phyloP scores from a whole-genome alignment of 2,329 filamentous ascomycete genomes.

The Beauveria bassiana region DNA sequence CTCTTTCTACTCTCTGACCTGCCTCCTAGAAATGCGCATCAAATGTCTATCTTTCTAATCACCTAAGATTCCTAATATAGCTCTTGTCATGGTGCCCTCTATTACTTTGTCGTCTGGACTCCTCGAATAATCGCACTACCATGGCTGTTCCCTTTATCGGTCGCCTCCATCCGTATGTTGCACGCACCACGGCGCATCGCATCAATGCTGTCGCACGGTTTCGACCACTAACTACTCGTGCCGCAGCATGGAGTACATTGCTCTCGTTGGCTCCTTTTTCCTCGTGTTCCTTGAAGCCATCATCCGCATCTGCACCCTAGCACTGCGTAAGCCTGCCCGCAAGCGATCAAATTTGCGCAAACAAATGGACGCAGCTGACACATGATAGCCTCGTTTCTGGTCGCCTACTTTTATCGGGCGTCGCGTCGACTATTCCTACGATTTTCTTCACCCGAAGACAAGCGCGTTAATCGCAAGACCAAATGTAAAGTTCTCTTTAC shows the following conservation, averaged over 20 bases:
- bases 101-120: not conserved
- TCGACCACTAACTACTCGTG: slow-evolving; percentile 2
- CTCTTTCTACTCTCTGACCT: not conserved
- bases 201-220: slow-evolving; percentile 2
- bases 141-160: slow-evolving; percentile 49
- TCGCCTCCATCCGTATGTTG: slow-evolving; percentile 42
- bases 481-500: slow-evolving; percentile 37
- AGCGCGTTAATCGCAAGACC: slow-evolving; percentile 58
- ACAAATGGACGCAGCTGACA: slow-evolving; percentile 15
- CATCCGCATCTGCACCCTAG: slow-evolving; percentile 78
- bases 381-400: slow-evolving; percentile 62
- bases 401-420: slow-evolving; percentile 72
- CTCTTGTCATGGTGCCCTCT: slow-evolving; percentile 2
- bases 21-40: not conserved
- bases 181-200: not conserved
- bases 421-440: slow-evolving; percentile 79
- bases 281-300: slow-evolving; percentile 76
- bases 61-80: not conserved
- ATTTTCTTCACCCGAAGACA: slow-evolving; percentile 62
- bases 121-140: slow-evolving; percentile 12
- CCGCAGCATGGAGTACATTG: slow-evolving; percentile 73
- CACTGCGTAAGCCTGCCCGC: slow-evolving; percentile 57
- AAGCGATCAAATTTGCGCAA: not conserved
- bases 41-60: not conserved
- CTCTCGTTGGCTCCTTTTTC: slow-evolving; percentile 73